phyloP scores from a whole-genome alignment of 129 eudicot species.

The Ambrosia trifida region DNA sequence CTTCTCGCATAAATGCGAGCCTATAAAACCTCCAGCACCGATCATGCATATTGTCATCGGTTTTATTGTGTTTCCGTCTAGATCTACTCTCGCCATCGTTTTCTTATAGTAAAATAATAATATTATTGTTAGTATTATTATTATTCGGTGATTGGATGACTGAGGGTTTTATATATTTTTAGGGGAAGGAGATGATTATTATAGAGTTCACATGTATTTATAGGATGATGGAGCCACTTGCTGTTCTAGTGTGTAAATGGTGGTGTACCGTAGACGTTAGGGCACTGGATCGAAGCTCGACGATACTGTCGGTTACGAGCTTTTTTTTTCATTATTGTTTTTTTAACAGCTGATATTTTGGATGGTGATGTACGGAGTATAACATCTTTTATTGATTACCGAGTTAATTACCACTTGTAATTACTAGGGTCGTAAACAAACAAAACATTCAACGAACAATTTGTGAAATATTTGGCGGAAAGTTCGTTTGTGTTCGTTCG shows the following conservation, averaged over 20 bases:
- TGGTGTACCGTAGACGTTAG: conserved; percentile 14
- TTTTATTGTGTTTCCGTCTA: conserved; percentile 78
- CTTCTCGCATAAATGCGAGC: conserved; percentile 97
- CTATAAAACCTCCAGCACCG: conserved; percentile 99
- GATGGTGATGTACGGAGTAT: too few relatives aligned
- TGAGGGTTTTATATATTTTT: conserved; percentile 6
- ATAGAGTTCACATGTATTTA: conserved; percentile 21
- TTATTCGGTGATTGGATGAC: neutral
- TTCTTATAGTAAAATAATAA: too few relatives aligned
- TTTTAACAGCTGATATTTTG: too few relatives aligned
- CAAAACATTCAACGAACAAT: too few relatives aligned
- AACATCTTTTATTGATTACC: too few relatives aligned
- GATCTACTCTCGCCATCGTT: conserved; percentile 70
- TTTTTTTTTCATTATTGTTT: neutral
- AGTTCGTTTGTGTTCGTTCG: too few relatives aligned
- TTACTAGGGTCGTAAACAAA: too few relatives aligned
- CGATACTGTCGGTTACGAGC: conserved; percentile 15
- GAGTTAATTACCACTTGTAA: too few relatives aligned
- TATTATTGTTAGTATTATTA: too few relatives aligned
- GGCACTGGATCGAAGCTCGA: conserved; percentile 27
- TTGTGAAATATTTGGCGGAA: too few relatives aligned
- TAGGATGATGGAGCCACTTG: conserved; percentile 30
- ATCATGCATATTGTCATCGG: conserved; percentile 93
- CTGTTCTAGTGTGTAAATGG: conserved; percentile 6
- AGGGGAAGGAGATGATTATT: conserved; percentile 30